phyloP scores from a whole-genome alignment of 805 yeast genomes.

The Candida patagonica region DNA sequence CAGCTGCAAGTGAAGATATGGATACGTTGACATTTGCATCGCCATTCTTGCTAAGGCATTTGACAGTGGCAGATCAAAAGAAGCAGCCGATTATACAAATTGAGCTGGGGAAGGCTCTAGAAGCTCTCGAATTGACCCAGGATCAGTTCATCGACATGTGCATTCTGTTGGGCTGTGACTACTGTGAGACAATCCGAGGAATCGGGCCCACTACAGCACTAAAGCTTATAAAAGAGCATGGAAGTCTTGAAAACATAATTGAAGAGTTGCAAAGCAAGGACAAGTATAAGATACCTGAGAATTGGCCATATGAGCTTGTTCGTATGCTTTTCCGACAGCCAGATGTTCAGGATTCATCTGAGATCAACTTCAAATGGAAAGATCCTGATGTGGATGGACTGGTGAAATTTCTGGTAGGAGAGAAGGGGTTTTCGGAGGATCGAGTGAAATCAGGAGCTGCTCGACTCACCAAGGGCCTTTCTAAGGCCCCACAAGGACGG shows the following conservation, averaged over 20 bases:
- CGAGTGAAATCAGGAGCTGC: constrained; percentile 82
- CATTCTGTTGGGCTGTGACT: constrained; percentile 92
- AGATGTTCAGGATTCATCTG: constrained; percentile 57
- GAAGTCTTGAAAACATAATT: constrained; percentile 69
- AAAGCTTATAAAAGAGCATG: constrained; percentile 79
- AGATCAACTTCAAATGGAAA: constrained; percentile 69
- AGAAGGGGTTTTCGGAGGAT: constrained; percentile 90
- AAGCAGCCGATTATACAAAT: constrained; percentile 88
- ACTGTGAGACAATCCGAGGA: constrained; percentile 90
- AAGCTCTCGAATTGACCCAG: constrained; percentile 65
- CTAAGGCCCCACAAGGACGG: constrained; percentile 82
- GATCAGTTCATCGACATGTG: constrained; percentile 82
- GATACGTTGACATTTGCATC: constrained; percentile 92
- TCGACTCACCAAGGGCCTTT: constrained; percentile 73
- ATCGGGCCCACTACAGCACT: constrained; percentile 94
- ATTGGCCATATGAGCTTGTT: constrained; percentile 90
- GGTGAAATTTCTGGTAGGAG: constrained; percentile 69
- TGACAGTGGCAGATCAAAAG: constrained; percentile 89
- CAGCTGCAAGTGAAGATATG: constrained; percentile 98
- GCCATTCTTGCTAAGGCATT: constrained; percentile 72
- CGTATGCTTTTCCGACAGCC: constrained; percentile 76
- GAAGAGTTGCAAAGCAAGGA: constrained; percentile 46
- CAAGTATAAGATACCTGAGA: constrained; percentile 81
- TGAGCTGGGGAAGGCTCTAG: constrained; percentile 54
- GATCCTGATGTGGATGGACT: constrained; percentile 84